Percentiles rank a stretch among this genome's conserved stretches.
Conservation (phyloP, 2,329 filamentous ascomycete genomes). For the Talaromyces atroroseus region DNA sequence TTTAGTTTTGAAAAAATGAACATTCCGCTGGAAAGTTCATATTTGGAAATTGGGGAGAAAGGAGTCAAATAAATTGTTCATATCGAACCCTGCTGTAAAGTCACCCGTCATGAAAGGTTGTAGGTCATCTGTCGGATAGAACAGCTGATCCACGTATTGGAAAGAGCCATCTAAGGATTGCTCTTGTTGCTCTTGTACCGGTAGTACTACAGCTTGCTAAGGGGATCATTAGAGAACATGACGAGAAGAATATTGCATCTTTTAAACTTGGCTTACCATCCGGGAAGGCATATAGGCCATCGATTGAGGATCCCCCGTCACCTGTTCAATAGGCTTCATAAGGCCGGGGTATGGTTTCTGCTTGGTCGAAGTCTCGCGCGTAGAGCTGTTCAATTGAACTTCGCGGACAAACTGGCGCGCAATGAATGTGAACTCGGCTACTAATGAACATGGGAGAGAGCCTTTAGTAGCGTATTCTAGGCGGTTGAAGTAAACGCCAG, state of each 20-base stretch:
- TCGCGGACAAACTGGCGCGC: constrained; percentile 36
- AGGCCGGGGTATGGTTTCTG: neutral
- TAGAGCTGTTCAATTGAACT: constrained; percentile 5
- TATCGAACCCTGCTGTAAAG: constrained; percentile 13
- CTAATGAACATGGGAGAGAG: constrained; percentile 31
- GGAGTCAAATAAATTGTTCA: constrained; percentile 14
- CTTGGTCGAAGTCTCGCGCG: neutral
- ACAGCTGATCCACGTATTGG: constrained; percentile 11
- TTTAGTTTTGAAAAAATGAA: too few species aligned
- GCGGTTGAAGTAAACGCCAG: constrained; percentile 39
- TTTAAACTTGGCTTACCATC: neutral
- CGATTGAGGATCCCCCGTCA: neutral
- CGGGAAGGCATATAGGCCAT: constrained; percentile 2
- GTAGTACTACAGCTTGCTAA: neutral
- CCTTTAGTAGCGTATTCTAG: constrained; percentile 36
- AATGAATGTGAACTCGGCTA: constrained; percentile 39
- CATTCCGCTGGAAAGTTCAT: neutral
- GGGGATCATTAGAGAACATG: neutral
- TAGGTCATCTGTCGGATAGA: constrained; percentile 15
- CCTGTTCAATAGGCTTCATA: neutral
- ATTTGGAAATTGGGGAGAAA: constrained; percentile 14
- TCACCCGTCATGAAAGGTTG: constrained; percentile 12
- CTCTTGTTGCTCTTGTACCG: neutral
- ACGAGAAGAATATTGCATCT: neutral
- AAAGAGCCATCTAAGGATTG: neutral